Conservation (phyloP, 768 basidiomycete species). For the Suillus cothurnatus region DNA sequence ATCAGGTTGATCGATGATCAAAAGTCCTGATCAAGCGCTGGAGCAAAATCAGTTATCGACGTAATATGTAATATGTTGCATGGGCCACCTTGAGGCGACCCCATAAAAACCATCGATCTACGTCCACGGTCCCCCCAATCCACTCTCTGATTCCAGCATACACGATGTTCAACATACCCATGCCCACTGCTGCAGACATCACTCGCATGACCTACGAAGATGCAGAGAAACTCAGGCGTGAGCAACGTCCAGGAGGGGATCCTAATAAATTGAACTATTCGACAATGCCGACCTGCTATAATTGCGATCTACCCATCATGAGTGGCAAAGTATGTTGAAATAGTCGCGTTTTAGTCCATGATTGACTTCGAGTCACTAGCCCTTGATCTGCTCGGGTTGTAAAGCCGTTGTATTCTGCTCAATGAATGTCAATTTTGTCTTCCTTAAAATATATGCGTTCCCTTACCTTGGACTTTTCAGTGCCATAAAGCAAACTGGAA, state of each 20-base stretch:
- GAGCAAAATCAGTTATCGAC: background rate
- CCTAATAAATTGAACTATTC: constrained; percentile 33
- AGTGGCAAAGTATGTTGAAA: constrained; percentile 23
- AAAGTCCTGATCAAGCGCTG: background rate
- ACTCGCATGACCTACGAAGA: constrained; percentile 27
- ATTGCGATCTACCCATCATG: constrained; percentile 19
- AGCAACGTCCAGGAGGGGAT: constrained; percentile 27
- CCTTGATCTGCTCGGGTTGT: constrained; percentile 31
- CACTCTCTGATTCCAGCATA: background rate
- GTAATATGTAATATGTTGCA: background rate
- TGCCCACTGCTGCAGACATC: constrained; percentile 29
- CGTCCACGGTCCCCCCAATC: background rate
- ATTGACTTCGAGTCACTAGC: constrained; percentile 15
- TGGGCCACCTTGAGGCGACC: background rate
- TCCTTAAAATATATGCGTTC: background rate
- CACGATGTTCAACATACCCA: constrained; percentile 21
- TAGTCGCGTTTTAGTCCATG: background rate
- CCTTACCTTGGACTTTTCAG: constrained; percentile 19
- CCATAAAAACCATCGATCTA: background rate
- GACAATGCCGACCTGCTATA: constrained; percentile 23
- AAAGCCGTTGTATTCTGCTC: constrained; percentile 34
- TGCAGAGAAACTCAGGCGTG: constrained; percentile 30
- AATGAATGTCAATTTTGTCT: constrained; percentile 21
- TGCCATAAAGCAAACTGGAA: constrained; percentile 41
- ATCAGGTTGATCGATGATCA: background rate